A percentile compares a stretch with the other conserved stretches of the same genome.
Conservation (phyloP, 305 asterid species). For the Solanum hybrid region DNA sequence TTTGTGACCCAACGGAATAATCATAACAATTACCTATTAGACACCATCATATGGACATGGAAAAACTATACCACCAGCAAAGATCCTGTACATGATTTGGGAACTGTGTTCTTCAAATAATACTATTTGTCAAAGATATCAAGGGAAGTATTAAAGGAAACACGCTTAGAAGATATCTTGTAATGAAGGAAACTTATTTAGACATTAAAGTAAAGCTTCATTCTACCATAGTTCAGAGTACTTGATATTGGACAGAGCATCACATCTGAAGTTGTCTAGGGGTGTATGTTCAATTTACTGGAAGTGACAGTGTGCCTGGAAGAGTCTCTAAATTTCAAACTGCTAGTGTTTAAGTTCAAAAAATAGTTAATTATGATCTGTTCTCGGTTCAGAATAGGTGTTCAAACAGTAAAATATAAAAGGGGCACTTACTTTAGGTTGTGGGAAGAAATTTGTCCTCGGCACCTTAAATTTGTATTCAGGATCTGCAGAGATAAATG, state of each 20-base stretch:
- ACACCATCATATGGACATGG: not conserved
- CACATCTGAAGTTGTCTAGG: not conserved
- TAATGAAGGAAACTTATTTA: not conserved
- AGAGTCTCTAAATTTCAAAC: not conserved
- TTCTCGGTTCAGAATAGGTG: not conserved
- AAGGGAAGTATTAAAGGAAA: not conserved
- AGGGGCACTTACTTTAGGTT: slow-evolving; percentile 57
- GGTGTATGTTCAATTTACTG: not conserved
- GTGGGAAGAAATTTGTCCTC: slow-evolving; percentile 82
- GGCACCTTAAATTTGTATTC: slow-evolving; percentile 70
- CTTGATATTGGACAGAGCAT: not conserved
- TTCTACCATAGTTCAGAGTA: not conserved
- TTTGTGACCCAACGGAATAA: not conserved
- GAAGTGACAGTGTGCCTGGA: not conserved
- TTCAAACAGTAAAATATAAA: not conserved
- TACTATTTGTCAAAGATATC: not conserved
- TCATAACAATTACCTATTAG: not conserved
- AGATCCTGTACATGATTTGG: not conserved
- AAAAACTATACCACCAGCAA: not conserved
- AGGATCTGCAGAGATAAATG: slow-evolving; percentile 44
- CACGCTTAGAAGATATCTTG: not conserved
- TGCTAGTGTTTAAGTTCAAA: not conserved
- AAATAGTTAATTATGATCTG: not conserved
- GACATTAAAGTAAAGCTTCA: not conserved
- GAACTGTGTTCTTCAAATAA: not conserved